Conservation (phyloP, 2,329 filamentous ascomycete genomes). For the Ophiostoma triangulosporum region DNA sequence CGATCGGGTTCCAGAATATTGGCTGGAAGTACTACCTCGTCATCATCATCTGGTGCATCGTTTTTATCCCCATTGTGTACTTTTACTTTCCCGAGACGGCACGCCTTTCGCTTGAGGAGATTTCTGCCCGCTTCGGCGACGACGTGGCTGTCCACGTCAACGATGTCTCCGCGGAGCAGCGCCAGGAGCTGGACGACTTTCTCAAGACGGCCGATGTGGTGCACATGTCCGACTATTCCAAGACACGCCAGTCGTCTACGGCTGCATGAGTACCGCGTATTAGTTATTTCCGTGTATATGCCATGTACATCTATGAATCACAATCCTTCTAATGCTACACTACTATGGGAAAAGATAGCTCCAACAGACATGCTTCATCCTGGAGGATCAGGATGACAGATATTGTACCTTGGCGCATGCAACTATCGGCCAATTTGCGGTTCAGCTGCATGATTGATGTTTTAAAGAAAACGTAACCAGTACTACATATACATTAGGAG, state of each 20-base stretch:
- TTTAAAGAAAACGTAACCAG: too few relatives aligned
- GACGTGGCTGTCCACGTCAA: conserved; percentile 33
- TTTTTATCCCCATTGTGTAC: conserved; percentile 27
- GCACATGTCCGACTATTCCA: neutral
- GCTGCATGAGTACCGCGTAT: neutral
- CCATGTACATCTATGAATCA: too few relatives aligned
- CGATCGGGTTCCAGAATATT: conserved; percentile 28
- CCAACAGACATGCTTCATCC: too few relatives aligned
- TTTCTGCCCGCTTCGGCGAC: conserved; percentile 33
- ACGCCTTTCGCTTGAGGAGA: conserved; percentile 30
- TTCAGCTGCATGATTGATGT: too few relatives aligned
- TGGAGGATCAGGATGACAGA: too few relatives aligned
- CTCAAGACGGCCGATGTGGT: conserved; percentile 4
- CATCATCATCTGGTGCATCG: conserved; percentile 27
- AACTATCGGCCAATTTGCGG: too few relatives aligned
- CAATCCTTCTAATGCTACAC: too few relatives aligned
- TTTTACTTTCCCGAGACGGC: conserved; percentile 31
- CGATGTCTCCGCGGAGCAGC: conserved; percentile 25
- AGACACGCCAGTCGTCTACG: neutral
- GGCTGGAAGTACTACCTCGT: conserved; percentile 39
- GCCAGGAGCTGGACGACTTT: conserved; percentile 13
- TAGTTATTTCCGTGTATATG: too few relatives aligned
- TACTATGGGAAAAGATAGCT: too few relatives aligned
- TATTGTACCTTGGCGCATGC: too few relatives aligned
- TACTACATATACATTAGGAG: too few relatives aligned